These are phyloP conservation scores for Zygosaccharomyces kombuchaensis DNA, from an alignment of 805 yeast species.

Conservation along the genomic window DNA sequence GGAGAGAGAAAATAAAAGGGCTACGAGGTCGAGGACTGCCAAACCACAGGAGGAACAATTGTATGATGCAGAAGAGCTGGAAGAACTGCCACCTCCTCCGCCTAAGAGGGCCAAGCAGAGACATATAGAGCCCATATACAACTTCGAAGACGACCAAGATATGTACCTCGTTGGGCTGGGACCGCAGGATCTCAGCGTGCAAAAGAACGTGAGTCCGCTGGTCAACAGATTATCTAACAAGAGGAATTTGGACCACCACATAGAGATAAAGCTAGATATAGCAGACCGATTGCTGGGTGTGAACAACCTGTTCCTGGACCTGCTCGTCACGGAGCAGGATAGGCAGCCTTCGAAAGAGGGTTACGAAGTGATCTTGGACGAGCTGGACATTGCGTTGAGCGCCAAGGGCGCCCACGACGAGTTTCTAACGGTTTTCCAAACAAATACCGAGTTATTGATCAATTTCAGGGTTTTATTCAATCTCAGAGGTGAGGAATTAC, in stretches of 20 bases:
- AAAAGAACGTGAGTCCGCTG: constrained; percentile 18
- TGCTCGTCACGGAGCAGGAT: constrained; percentile 5
- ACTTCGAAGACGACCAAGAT: constrained; percentile 33
- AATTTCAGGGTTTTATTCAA: constrained; percentile 29
- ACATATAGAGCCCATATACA: constrained; percentile 17
- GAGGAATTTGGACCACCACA: constrained; percentile 29
- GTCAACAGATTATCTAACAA: constrained; percentile 29
- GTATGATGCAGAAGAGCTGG: constrained; percentile 18
- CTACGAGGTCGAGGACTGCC: constrained; percentile 16
- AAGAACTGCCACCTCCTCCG: constrained; percentile 16
- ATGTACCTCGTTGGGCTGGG: constrained; percentile 34
- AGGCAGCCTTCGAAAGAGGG: constrained; percentile 16
- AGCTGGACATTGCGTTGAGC: constrained; percentile 24
- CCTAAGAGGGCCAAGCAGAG: constrained; percentile 17
- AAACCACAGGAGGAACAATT: constrained; percentile 8
- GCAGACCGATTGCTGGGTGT: constrained; percentile 24
- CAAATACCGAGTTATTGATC: constrained; percentile 25
- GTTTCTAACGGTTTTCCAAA: constrained; percentile 25
- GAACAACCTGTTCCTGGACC: constrained; percentile 22
- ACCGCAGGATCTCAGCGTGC: constrained; percentile 29
- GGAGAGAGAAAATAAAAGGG: constrained; percentile 23
- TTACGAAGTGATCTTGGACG: constrained; percentile 27
- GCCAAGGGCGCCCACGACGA: constrained; percentile 28
- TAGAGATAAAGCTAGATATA: constrained; percentile 27
- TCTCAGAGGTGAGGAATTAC: constrained; percentile 19